These are phyloP conservation scores for Xylaria sp. DNA, from an alignment of 2,329 filamentous ascomycete species.

Conservation along the genomic window DNA sequence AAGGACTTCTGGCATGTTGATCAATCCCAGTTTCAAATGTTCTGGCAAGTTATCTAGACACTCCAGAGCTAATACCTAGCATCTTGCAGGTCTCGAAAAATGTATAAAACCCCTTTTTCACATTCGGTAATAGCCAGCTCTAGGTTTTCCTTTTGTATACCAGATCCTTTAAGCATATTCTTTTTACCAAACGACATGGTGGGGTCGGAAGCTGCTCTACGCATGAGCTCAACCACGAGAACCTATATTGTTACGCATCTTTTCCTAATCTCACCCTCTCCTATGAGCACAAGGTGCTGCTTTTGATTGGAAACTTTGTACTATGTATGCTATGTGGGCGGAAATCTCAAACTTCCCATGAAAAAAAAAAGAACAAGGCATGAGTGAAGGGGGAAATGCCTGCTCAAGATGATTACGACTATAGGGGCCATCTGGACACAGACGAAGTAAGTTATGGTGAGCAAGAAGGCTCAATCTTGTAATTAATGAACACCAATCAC, in stretches of 20 bases:
- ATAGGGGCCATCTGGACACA: background rate
- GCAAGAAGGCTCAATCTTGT: background rate
- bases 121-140: background rate
- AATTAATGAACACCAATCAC: slow-evolving; percentile 3
- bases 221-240: background rate
- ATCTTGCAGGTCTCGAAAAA: background rate
- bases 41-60: background rate
- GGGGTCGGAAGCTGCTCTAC: background rate
- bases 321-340: background rate
- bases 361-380: background rate
- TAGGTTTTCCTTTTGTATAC: background rate
- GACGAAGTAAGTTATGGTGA: background rate
- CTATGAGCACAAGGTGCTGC: background rate
- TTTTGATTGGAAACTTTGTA: background rate
- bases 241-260: background rate
- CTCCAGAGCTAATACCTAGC: background rate
- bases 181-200: background rate
- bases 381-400: background rate
- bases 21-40: background rate
- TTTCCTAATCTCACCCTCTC: background rate
- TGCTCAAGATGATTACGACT: no score
- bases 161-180: background rate
- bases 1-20: background rate
- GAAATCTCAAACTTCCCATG: background rate
- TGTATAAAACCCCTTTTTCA: background rate